Conservation (phyloP, 1,284 basidiomycete genomes). For the Athelia psychrophila region DNA sequence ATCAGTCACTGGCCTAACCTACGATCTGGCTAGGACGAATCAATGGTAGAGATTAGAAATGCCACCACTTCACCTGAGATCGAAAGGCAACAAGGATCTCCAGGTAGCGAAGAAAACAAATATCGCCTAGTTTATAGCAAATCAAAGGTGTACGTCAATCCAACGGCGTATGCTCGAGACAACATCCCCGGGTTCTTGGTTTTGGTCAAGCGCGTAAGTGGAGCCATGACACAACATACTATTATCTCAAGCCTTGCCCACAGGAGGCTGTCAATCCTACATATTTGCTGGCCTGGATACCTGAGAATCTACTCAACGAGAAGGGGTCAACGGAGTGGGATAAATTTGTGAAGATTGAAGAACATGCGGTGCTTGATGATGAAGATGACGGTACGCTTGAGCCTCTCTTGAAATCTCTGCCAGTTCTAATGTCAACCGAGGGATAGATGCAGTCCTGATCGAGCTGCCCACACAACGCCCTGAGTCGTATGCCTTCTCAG, state of each 20-base stretch:
- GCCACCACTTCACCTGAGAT: conserved; percentile 20
- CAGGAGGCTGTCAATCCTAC: conserved; percentile 68
- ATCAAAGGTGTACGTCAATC: conserved; percentile 92
- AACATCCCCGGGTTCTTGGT: conserved; percentile 93
- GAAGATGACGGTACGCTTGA: conserved; percentile 67
- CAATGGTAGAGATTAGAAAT: conserved; percentile 79
- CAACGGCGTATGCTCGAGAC: conserved; percentile 87
- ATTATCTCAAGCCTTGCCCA: conserved; percentile 8
- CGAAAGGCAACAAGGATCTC: conserved; percentile 18
- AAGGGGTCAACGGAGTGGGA: conserved; percentile 78
- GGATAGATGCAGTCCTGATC: conserved; percentile 71
- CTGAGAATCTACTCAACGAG: conserved; percentile 75
- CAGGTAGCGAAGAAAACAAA: conserved; percentile 51
- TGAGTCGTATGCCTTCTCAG: conserved; percentile 93
- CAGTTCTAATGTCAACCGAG: conserved; percentile 9
- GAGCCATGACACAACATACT: too few relatives aligned
- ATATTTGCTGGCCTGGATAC: conserved; percentile 84
- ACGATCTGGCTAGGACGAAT: conserved; percentile 42
- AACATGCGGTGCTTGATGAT: conserved; percentile 51
- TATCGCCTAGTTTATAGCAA: conserved; percentile 83
- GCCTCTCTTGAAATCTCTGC: conserved; percentile 6
- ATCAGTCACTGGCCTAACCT: not conserved
- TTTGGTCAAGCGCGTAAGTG: conserved; percentile 76
- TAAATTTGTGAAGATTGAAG: conserved; percentile 82
- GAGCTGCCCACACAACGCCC: conserved; percentile 74